Evolutionary conservation across 805 yeast species (phyloP).

Genomic region (Yamadazyma phyllophila): DNA sequence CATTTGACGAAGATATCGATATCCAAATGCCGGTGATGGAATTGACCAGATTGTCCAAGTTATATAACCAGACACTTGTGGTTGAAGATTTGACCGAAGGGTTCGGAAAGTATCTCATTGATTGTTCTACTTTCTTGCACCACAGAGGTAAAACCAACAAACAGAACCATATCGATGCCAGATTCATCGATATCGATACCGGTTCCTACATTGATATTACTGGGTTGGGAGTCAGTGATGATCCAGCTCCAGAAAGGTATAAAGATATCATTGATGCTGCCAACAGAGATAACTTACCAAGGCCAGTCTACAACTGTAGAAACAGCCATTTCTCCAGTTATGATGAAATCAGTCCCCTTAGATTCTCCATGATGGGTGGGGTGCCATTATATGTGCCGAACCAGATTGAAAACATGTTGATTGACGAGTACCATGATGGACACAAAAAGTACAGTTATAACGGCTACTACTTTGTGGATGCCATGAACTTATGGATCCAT

Average conservation of each 20-base stretch:
- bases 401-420: slow-evolving; percentile 16
- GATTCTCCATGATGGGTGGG: slow-evolving; percentile 53
- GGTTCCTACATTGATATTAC: slow-evolving; percentile 47
- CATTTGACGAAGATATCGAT: slow-evolving; percentile 30
- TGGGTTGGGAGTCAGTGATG: slow-evolving; percentile 15
- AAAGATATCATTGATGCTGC: slow-evolving; percentile 13
- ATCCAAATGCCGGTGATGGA: slow-evolving; percentile 28
- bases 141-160: slow-evolving; percentile 20
- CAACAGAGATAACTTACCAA: slow-evolving; percentile 7
- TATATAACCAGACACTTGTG: slow-evolving; percentile 27
- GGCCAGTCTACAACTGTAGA: slow-evolving; percentile 44
- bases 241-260: slow-evolving; percentile 13
- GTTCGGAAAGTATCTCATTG: slow-evolving; percentile 25
- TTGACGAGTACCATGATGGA: slow-evolving; percentile 19
- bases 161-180: slow-evolving; percentile 34
- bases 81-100: slow-evolving; percentile 32
- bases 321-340: slow-evolving; percentile 53
- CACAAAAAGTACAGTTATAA: slow-evolving; percentile 14
- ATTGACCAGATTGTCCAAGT: slow-evolving; percentile 19
- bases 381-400: slow-evolving; percentile 25
- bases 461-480: slow-evolving; percentile 21
- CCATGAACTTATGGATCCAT: slow-evolving; percentile 19
- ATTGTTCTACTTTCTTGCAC: slow-evolving; percentile 29
- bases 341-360: slow-evolving; percentile 50
- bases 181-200: slow-evolving; percentile 58